Evolutionary conservation across 306 rosid species (phyloP), one percentile per base, ranked within the genome.

Genomic region (Lathyrus aphaca): DNA sequence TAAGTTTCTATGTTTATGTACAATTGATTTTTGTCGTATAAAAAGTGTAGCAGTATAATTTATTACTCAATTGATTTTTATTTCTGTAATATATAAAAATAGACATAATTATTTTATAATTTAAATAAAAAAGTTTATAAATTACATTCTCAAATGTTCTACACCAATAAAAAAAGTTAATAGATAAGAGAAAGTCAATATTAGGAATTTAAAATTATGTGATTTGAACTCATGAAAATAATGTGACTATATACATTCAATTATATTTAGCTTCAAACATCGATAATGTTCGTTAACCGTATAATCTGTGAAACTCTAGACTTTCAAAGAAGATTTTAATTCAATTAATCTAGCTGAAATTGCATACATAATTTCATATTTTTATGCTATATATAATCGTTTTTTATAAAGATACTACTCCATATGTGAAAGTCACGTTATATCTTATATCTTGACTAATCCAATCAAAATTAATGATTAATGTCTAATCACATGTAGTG

Each of bases 201-300:
- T 53, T 12, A 38, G 1, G 16, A 38, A 49, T 48, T 30, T 17
- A 5, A 67, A 49, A 68, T 18, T 68, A 9, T 12, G n/a, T 32
- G 17, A 21, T 14, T 11, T 35, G 37, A 18, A 35, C 50, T 50
- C 49, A 27, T 50, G 30, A 35, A 50, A 50, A 32, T 55, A 50
- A 50, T 49, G 72, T 68, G 60, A 67, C n/a, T 46, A 10, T 55
- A 16, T 48, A 16, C 10, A 39, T 27, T 46, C 54, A 29, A 67
- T 27, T 25, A 9, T 15, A 49, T 30, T 25, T 40, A 32, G 59
- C 32, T 17, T 30, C 35, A 10, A 30, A 29, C 12, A 50, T 48
- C n/a, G 18, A 48, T 35, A 35, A 7, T 49, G 18, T 48, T 15
- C 12, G 59, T 19, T 21, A 14, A 53, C 4, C 12, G 15, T 53